Evolutionary conservation across 768 basidiomycete genomes (phyloP).

Genomic region (Cyclocybe cylindracea): DNA sequence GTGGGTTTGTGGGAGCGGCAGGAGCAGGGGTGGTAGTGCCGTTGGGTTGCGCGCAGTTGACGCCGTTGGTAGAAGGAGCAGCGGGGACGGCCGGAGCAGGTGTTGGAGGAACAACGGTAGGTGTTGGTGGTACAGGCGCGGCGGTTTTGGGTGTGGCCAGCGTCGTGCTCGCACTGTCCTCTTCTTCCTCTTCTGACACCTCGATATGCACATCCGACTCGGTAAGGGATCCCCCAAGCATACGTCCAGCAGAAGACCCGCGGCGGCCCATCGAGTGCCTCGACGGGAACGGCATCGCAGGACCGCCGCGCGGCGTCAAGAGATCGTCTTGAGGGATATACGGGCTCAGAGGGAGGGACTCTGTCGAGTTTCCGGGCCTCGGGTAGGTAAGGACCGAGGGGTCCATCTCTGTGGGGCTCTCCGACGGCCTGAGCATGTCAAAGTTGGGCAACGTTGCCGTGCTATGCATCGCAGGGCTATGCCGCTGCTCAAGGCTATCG

Average conservation of each 20-base stretch:
- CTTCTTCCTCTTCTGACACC: slow-evolving; percentile 7
- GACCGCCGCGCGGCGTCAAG: slow-evolving; percentile 34
- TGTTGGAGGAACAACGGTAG: slow-evolving; percentile 14
- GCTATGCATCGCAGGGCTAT: slow-evolving; percentile 25
- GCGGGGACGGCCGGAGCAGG: slow-evolving; percentile 7
- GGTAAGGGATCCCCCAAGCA: not conserved
- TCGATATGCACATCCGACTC: slow-evolving; percentile 6
- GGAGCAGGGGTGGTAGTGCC: slow-evolving; percentile 6
- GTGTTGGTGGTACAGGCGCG: slow-evolving; percentile 2
- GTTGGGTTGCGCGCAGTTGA: slow-evolving; percentile 7
- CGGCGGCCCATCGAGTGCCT: slow-evolving; percentile 4
- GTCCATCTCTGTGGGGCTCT: slow-evolving; percentile 61
- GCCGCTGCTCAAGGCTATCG: slow-evolving; percentile 10
- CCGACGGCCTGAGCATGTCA: slow-evolving; percentile 28
- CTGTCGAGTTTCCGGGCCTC: slow-evolving; percentile 76
- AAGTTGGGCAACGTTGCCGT: slow-evolving; percentile 36
- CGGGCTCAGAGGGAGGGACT: slow-evolving; percentile 51
- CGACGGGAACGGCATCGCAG: slow-evolving; percentile 13
- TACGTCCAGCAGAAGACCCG: not conserved
- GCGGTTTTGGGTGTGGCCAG: slow-evolving; percentile 1
- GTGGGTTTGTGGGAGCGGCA: slow-evolving; percentile 5
- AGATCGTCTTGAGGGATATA: slow-evolving; percentile 25
- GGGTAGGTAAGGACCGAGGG: slow-evolving; percentile 76
- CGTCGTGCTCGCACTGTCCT: slow-evolving; percentile 6
- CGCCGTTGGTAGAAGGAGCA: slow-evolving; percentile 10